A percentile compares a stretch with the other conserved stretches of the same genome.
phyloP scores from a whole-genome alignment of 2,329 filamentous ascomycete species.

The Neurospora sp. region DNA sequence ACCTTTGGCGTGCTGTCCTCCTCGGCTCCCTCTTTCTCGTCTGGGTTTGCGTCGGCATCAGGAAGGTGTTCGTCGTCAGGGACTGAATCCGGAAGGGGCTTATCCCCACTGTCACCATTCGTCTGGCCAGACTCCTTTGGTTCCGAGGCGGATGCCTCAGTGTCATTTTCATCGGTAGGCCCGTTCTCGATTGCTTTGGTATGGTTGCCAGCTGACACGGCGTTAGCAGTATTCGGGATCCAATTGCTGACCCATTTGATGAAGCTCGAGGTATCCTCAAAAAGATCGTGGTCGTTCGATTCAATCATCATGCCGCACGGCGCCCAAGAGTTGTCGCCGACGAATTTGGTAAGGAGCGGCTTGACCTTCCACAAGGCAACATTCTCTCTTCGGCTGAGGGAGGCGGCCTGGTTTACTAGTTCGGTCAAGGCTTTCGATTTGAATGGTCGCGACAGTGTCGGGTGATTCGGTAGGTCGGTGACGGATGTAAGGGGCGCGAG shows the following conservation, averaged over 20 bases:
- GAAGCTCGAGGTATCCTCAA: slow-evolving; percentile 34
- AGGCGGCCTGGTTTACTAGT: slow-evolving; percentile 57
- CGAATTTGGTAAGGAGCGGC: slow-evolving; percentile 59
- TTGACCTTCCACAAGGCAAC: slow-evolving; percentile 64
- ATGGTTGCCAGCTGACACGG: background rate
- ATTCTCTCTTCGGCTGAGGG: slow-evolving; percentile 67
- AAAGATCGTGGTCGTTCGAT: slow-evolving; percentile 45
- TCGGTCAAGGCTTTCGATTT: slow-evolving; percentile 62
- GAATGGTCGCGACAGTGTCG: slow-evolving; percentile 65
- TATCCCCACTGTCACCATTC: background rate
- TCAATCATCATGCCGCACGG: slow-evolving; percentile 50
- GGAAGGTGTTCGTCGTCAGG: background rate
- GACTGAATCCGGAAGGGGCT: background rate
- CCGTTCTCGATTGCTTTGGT: background rate
- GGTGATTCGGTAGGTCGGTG: slow-evolving; percentile 64
- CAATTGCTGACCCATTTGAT: slow-evolving; percentile 12
- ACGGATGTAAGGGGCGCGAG: slow-evolving; percentile 66
- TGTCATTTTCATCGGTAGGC: background rate
- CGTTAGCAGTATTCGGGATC: background rate
- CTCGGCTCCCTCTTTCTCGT: background rate
- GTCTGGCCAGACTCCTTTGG: background rate
- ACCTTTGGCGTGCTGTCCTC: background rate
- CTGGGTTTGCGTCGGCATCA: background rate
- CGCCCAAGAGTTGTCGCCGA: slow-evolving; percentile 63
- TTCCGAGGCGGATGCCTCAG: background rate